Evolutionary conservation across 1,284 basidiomycete species (phyloP).

Genomic region (Fomes fomentarius): DNA sequence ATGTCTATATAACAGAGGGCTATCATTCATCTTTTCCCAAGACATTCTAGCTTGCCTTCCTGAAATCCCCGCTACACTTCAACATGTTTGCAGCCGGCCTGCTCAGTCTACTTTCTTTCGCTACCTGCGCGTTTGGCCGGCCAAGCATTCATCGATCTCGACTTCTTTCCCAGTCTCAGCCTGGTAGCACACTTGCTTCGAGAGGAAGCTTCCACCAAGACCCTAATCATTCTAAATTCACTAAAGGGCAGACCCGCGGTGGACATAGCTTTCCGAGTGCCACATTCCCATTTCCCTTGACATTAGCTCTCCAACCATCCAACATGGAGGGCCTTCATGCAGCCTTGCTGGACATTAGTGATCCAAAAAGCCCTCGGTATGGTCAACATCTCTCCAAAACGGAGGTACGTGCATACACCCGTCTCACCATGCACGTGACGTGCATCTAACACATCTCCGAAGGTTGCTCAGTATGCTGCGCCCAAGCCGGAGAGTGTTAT

Average conservation of each 20-base stretch:
- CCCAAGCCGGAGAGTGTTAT: slow-evolving; percentile 36
- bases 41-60: too few species aligned
- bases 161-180: not conserved
- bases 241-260: too few species aligned
- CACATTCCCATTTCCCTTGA: not conserved
- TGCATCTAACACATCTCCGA: not conserved
- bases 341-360: not conserved
- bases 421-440: slow-evolving; percentile 24
- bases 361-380: slow-evolving; percentile 3
- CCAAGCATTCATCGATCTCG: not conserved
- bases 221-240: too few species aligned
- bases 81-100: too few species aligned
- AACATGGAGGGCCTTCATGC: not conserved
- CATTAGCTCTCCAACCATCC: not conserved
- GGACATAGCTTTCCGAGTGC: too few species aligned
- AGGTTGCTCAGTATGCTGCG: slow-evolving; percentile 34
- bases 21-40: too few species aligned
- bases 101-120: too few species aligned
- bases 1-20: too few species aligned
- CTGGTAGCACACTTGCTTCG: too few species aligned
- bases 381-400: slow-evolving; percentile 14
- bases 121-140: too few species aligned
- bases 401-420: slow-evolving; percentile 12
- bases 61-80: too few species aligned
- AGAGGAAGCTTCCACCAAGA: too few species aligned